Evolutionary conservation across 1,284 basidiomycete species (phyloP), one percentile per base, ranked within the genome.

Genomic region (Ceratobasidium theobromae): DNA sequence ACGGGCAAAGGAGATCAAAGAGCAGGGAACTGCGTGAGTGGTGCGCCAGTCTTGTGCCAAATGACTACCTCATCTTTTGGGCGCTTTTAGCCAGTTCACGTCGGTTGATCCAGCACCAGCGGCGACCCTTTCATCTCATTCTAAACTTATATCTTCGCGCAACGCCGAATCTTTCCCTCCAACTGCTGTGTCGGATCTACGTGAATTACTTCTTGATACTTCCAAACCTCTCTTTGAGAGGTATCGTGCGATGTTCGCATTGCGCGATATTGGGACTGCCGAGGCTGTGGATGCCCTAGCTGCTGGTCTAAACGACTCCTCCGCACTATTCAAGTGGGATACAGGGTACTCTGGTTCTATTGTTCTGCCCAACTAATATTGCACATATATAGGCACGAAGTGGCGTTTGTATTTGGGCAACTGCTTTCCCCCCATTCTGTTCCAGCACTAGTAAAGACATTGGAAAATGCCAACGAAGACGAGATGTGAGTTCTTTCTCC

Each of bases 371-470:
- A 32, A 21, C 27, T 41, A 32, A 27, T 4, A 38, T 41, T 45
- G 9, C 35, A 38, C 27, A 30, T 32, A 62, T 25, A 32, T 74
- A 94, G 95, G 71, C 95, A 98, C 75, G 95, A 98, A 77, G 93
- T 98, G 55, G 96, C 95, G 1, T 98, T 98, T 77, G 91, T 99
- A 54, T 98, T 99, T 73, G 97, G 97, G 18, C 97, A 99, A 77
- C 84, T 99, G 33, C 86, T 92, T 60, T 95, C 93, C 4, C 84
- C 89, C 0, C 87, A 95, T 74, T 92, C 93, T 0, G 91, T 98
- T 23, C 93, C 95, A 1, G 83, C 89, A 1, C 83, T 99, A 27
- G 75, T 98, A 43, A 77, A 82, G 40, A 92, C 97, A 16, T 82
- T 99, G 8, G 79, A 86, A 69, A 81, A 96, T 71, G 68, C 75